Evolutionary conservation across 2,329 filamentous ascomycete genomes (phyloP), one percentile per base, ranked within the genome.

Genomic region (Dendryphion nanum): DNA sequence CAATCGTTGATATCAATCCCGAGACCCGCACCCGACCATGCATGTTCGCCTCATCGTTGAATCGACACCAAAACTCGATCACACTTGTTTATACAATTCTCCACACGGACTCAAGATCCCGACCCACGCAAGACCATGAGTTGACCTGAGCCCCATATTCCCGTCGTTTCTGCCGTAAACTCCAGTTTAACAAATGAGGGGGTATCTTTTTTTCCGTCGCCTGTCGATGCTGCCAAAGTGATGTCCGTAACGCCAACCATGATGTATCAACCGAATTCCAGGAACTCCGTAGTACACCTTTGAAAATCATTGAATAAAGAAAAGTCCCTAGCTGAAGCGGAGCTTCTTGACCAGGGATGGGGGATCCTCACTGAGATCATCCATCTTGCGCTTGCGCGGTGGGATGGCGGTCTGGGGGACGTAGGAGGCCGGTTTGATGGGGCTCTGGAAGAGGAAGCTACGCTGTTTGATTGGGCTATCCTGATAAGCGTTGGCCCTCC

Each of bases 381-480:
- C 39, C 8, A 21, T 13, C 39, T 31, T 41, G 13, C 39, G 33
- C 15, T 41, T 41, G 3, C 18, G 26, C 15, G 34, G 18, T 3
- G 52, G 49, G 32, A 51, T 50, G 4, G 45, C 29, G 8, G 29
- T 30, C 10, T 2, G 12, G 10, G 29, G 29, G 8, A 8, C 10
- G 15, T 13, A 30, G 4, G 10, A 8, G 15, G 15, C 12, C 10
- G 31, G 46, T 31, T 55, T 49, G 34, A 55, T 23, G 4, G 59
- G 53, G 7, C 52, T 53, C 17, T 55, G 40, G 3, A 10, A 6
- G 18, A 33, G 18, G 12, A 10, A 13, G 31, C 50, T 52, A 21
- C 41, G 51, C 14, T 74, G 71, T 53, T 79, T 79, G 1, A 75
- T 74, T 1, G 77, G 77, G 40, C 73, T 75, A 1, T 26, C 10